Conservation (phyloP, 2,329 filamentous ascomycete species). For the Sporothrix brunneoviolacea region DNA sequence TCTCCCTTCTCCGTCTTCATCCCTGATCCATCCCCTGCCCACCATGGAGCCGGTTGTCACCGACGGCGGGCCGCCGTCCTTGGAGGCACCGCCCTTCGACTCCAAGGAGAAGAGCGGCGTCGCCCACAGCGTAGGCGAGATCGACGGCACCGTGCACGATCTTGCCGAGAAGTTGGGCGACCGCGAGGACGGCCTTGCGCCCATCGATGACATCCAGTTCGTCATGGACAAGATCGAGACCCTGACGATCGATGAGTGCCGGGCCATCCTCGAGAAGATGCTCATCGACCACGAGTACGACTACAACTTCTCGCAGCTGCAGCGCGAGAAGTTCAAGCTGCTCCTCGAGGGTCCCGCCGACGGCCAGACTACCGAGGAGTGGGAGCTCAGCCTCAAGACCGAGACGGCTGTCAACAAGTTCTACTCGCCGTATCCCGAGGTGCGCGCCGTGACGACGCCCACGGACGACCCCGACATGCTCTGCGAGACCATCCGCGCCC, state of each 20-base stretch:
- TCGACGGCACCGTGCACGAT: no score
- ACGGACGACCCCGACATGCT: conserved; percentile 44
- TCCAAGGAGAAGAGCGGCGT: no score
- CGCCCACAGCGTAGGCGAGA: no score
- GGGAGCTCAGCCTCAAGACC: conserved; percentile 50
- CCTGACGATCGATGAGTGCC: conserved; percentile 7
- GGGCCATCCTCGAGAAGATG: conserved; percentile 3
- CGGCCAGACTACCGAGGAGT: conserved; percentile 38
- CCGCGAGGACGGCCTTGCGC: conserved; percentile 1
- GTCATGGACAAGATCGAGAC: conserved; percentile 12
- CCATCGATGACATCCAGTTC: conserved; percentile 4
- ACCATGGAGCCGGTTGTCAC: no score
- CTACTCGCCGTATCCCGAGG: conserved; percentile 52
- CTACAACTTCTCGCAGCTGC: conserved; percentile 39
- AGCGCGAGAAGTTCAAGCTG: conserved; percentile 33
- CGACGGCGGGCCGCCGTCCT: no score
- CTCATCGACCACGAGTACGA: conserved; percentile 34
- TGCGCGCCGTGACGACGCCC: conserved; percentile 50
- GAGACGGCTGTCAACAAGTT: conserved; percentile 48
- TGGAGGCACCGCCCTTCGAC: no score
- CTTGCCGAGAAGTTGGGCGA: no score
- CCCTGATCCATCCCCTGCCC: no score
- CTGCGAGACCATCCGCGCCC: conserved; percentile 49
- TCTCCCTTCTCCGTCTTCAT: no score
- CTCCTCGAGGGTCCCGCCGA: conserved; percentile 39